Evolutionary conservation across 495 filamentous ascomycete genomes (phyloP).

Genomic region (Cladorrhinum samala): DNA sequence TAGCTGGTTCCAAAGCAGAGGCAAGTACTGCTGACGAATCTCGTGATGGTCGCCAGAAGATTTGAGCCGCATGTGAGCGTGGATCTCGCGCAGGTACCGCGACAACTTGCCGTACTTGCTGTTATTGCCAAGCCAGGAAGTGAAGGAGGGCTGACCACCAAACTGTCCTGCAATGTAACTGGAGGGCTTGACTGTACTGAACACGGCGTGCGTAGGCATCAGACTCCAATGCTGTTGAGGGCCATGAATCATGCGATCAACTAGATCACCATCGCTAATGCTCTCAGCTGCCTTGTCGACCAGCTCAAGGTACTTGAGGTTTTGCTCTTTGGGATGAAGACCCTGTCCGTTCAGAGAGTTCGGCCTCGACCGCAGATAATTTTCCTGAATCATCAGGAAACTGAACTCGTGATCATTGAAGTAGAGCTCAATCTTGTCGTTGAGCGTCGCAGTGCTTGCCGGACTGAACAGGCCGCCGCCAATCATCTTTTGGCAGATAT

Average conservation of each 20-base stretch:
- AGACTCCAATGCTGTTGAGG: constrained; percentile 96
- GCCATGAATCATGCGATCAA: constrained; percentile 97
- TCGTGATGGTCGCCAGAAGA: constrained; percentile 90
- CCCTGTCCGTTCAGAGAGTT: constrained; percentile 53
- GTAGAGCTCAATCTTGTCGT: constrained; percentile 97
- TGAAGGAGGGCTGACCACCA: constrained; percentile 56
- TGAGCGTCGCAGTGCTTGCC: constrained; percentile 74
- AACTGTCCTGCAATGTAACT: constrained; percentile 79
- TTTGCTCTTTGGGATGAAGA: constrained; percentile 50
- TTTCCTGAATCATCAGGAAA: constrained; percentile 95
- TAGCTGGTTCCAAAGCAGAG: constrained; percentile 77
- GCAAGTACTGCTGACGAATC: constrained; percentile 89
- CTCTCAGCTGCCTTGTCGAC: constrained; percentile 83
- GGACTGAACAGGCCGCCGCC: constrained; percentile 78
- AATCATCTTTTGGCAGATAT: constrained; percentile 89
- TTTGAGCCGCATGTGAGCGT: constrained; percentile 91
- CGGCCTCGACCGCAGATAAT: constrained; percentile 82
- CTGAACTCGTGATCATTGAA: constrained; percentile 99
- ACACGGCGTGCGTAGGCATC: constrained; percentile 96
- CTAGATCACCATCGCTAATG: constrained; percentile 94
- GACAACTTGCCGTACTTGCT: constrained; percentile 81
- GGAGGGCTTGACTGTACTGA: constrained; percentile 90
- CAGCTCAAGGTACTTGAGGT: constrained; percentile 75
- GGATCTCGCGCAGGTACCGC: constrained; percentile 87
- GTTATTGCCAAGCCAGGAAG: constrained; percentile 89